These are phyloP conservation scores for Exophiala sp. DNA, from an alignment of 2,329 filamentous ascomycete genomes.

Conservation along the genomic window DNA sequence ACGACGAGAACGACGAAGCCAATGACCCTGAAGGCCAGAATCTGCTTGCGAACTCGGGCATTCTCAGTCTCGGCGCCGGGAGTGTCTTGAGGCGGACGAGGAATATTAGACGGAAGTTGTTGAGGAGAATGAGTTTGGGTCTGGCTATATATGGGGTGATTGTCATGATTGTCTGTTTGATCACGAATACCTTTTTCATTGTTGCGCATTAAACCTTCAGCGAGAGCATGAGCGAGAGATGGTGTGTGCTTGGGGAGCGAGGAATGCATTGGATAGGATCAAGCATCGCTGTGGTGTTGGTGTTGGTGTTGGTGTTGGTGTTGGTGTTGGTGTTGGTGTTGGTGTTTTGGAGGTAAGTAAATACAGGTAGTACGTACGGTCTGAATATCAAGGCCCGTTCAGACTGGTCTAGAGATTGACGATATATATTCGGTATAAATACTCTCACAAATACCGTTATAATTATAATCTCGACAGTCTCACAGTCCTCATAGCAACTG, in stretches of 20 bases:
- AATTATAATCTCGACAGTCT: no score
- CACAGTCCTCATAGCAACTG: no score
- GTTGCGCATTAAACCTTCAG: slow-evolving; percentile 49
- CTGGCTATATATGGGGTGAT: slow-evolving; percentile 75
- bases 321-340: no score
- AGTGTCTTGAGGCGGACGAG: slow-evolving; percentile 39
- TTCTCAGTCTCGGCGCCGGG: slow-evolving; percentile 52
- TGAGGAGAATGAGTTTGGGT: slow-evolving; percentile 67
- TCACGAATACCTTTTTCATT: slow-evolving; percentile 77
- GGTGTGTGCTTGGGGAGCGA: neutral
- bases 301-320: no score
- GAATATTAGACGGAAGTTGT: slow-evolving; percentile 56
- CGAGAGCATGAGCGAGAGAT: neutral
- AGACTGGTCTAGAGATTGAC: no score
- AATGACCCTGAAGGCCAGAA: slow-evolving; percentile 36
- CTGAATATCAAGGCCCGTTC: no score
- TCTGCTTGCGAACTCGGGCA: slow-evolving; percentile 36
- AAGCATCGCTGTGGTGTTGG: no score
- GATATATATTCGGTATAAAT: no score
- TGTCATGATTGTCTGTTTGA: slow-evolving; percentile 84
- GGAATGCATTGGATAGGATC: no score
- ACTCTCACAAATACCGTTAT: no score
- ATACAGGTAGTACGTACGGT: no score
- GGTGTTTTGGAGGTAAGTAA: no score
- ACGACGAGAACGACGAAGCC: slow-evolving; percentile 46